Evolutionary conservation across 257 asterid genomes (phyloP).

Genomic region (Fraxinus excelsior): DNA sequence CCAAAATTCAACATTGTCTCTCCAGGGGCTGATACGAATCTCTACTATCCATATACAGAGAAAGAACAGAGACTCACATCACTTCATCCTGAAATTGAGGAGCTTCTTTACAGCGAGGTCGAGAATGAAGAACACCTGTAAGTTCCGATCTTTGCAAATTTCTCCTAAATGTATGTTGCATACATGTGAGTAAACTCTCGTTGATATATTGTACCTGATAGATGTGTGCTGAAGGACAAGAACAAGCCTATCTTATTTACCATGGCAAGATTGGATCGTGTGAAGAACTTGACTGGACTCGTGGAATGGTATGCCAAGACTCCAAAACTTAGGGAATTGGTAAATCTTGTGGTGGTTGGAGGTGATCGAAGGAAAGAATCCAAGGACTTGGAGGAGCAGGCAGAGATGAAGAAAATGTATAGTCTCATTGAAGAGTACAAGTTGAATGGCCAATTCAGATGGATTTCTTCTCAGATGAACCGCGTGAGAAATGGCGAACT

Average conservation of each 20-base stretch:
- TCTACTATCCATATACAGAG: constrained; percentile 74
- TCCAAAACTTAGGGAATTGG: constrained; percentile 71
- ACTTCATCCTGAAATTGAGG: constrained; percentile 78
- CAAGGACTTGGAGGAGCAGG: constrained; percentile 93
- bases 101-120: constrained; percentile 72
- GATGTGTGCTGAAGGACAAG: constrained; percentile 85
- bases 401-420: constrained; percentile 94
- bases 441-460: constrained; percentile 84
- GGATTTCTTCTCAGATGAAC: constrained; percentile 99
- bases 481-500: constrained; percentile 95
- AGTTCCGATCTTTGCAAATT: constrained; percentile 24
- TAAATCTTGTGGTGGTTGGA: constrained; percentile 85
- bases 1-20: constrained; percentile 97
- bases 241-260: constrained; percentile 87
- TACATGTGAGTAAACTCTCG: not conserved
- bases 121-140: constrained; percentile 91
- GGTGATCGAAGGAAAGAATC: constrained; percentile 93
- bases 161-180: not conserved
- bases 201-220: constrained; percentile 12
- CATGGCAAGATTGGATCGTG: constrained; percentile 92
- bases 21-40: constrained; percentile 82
- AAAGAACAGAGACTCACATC: constrained; percentile 71
- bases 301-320: constrained; percentile 88
- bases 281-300: constrained; percentile 85
- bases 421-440: constrained; percentile 66